Base-by-base conservation (phyloP, 495 filamentous ascomycete species). In the Hypoxylon intermedium region DNA sequence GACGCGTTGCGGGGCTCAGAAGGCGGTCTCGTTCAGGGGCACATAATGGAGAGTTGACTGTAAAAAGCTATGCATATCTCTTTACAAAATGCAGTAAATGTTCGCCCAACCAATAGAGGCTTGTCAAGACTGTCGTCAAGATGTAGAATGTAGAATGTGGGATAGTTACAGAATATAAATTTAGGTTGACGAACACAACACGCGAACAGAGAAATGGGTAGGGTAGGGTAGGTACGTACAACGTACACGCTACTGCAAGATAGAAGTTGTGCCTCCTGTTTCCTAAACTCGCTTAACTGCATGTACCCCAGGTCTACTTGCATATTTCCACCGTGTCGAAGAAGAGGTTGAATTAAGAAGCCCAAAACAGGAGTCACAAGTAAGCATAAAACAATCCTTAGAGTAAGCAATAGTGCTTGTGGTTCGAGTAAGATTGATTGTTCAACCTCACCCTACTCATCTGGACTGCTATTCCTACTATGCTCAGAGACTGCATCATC, bases 1-100 rank as follows among this genome's bases (percentile, higher is more conserved):
- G 36, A 56, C 50, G 50, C 38, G 62, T 56, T 65, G 62, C 44
- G 62, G 56, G 62, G 62, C 19, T 65, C n/a, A 24, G 31, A 56
- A 56, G 33, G 62, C 56, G 45, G 41, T 52, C 26, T 52, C 45
- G 20, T 18, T 49, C 56, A 60, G 48, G 40, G 21, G 62, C 46
- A 51, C 55, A 60, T 60, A 60, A 53, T 40, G 50, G 19, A 21
- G 11, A 41, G 44, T 15, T 28, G 26, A 41, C 9, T 31, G 26
- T 18, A 19, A n/a, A 26, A 15, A 34, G 1, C 20, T 31, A 52
- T 50, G 16, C 23, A 26, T 44, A 41, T 56, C 24, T 42, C 41
- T 33, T 20, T 12, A 11, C n/a, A 31, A 40, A 24, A 1, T 9
- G 41, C 9, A 26, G 11, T 41, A n/a, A 24, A 15, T 9, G 15